Evolutionary conservation across 2,329 filamentous ascomycete genomes (phyloP).

Genomic region (Penicillium sp.): DNA sequence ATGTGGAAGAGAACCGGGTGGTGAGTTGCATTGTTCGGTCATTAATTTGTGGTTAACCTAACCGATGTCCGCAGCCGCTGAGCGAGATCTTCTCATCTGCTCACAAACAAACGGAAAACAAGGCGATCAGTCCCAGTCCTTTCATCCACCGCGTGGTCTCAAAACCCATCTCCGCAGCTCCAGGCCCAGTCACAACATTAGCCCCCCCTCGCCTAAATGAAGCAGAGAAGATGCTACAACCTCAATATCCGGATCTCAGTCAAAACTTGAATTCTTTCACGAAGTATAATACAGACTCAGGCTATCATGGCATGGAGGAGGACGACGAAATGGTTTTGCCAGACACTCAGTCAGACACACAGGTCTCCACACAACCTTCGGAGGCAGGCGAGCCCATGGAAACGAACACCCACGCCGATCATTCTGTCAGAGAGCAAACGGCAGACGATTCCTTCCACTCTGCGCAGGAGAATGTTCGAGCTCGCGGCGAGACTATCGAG

Average conservation of each 20-base stretch:
- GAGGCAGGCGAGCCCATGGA: conserved; percentile 26
- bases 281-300: conserved; percentile 46
- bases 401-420: conserved; percentile 18
- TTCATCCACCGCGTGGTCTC: conserved; percentile 37
- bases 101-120: conserved; percentile 37
- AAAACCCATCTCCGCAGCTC: conserved; percentile 20
- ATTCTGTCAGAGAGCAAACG: conserved; percentile 36
- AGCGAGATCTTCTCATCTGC: conserved; percentile 48
- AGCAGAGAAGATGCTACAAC: conserved; percentile 21
- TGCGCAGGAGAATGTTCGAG: conserved; percentile 39
- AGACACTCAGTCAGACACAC: conserved; percentile 30
- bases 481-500: conserved; percentile 38
- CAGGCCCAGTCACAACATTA: conserved; percentile 9
- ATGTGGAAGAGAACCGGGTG: conserved; percentile 43
- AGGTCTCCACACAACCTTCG: conserved; percentile 34
- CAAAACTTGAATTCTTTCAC: conserved; percentile 40
- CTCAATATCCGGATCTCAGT: conserved; percentile 29
- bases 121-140: conserved; percentile 31
- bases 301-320: conserved; percentile 47
- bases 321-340: conserved; percentile 41
- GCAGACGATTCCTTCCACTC: conserved; percentile 50
- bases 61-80: conserved; percentile 39
- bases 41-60: conserved; percentile 8
- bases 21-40: conserved; percentile 33
- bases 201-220: conserved; percentile 20